Percentiles rank a stretch among this genome's conserved stretches.
Conservation (phyloP, 306 rosid species). For the Fagus sylvatica region DNA sequence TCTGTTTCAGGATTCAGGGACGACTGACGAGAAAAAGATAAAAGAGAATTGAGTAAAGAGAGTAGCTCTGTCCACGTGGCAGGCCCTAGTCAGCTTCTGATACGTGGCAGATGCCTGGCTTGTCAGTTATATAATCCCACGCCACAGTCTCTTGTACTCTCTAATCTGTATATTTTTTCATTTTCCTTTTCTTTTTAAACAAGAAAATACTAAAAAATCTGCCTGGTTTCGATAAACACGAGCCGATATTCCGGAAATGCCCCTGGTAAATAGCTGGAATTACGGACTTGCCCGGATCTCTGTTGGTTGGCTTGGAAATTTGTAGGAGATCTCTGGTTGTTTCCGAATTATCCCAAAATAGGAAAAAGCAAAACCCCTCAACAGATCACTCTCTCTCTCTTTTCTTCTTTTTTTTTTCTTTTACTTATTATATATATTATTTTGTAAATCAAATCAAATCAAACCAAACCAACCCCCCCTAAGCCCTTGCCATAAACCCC, state of each 20-base stretch:
- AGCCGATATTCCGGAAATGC: conserved; percentile 13
- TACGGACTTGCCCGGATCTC: conserved; percentile 30
- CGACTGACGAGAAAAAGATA: background rate
- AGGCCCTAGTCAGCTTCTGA: conserved; percentile 22
- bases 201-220: background rate
- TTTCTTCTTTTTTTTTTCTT: background rate
- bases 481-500: conserved; percentile 77
- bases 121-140: conserved; percentile 29
- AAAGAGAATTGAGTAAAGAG: conserved; percentile 14
- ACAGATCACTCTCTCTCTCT: conserved; percentile 7
- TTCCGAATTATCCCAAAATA: no score
- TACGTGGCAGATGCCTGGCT: conserved; percentile 45
- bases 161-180: background rate
- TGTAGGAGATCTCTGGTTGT: no score
- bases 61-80: conserved; percentile 48
- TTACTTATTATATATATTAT: background rate
- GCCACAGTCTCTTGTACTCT: background rate
- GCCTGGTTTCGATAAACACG: background rate
- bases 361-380: conserved; percentile 38
- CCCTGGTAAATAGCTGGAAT: conserved; percentile 4
- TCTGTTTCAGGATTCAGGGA: background rate
- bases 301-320: no score
- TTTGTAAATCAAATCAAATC: no score
- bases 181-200: background rate
- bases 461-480: conserved; percentile 54